These are phyloP conservation scores for Collariella sp. DNA, from an alignment of 495 filamentous ascomycete genomes.

Conservation along the genomic window DNA sequence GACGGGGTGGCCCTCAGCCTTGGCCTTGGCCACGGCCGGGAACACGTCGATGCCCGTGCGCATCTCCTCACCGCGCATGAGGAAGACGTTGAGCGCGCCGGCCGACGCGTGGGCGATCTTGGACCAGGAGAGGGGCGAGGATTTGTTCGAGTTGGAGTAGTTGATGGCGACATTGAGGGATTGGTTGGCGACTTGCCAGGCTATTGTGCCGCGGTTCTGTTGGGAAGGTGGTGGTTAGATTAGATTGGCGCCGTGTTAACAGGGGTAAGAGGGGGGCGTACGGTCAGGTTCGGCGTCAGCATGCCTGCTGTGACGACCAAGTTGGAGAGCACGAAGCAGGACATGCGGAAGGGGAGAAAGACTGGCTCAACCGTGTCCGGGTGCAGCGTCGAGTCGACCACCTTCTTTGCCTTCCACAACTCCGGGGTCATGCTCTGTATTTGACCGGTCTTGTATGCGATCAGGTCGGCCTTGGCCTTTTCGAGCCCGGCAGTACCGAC, in stretches of 20 bases:
- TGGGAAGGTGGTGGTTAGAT: slow-evolving; percentile 8
- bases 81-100: slow-evolving; percentile 85
- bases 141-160: slow-evolving; percentile 94
- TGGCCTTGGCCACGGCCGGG: slow-evolving; percentile 51
- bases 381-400: slow-evolving; percentile 91
- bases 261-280: slow-evolving; percentile 28
- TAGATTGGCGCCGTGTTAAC: not conserved
- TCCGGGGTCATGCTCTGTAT: slow-evolving; percentile 75
- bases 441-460: slow-evolving; percentile 73
- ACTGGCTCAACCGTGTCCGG: slow-evolving; percentile 91
- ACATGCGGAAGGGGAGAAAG: slow-evolving; percentile 94
- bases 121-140: slow-evolving; percentile 67
- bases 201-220: slow-evolving; percentile 76
- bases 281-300: slow-evolving; percentile 77
- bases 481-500: slow-evolving; percentile 69
- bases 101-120: slow-evolving; percentile 77
- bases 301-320: slow-evolving; percentile 95
- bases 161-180: slow-evolving; percentile 98
- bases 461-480: slow-evolving; percentile 67
- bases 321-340: slow-evolving; percentile 87
- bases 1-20: slow-evolving; percentile 19
- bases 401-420: slow-evolving; percentile 91
- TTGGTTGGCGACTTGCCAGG: slow-evolving; percentile 95
- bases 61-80: slow-evolving; percentile 97
- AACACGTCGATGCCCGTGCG: slow-evolving; percentile 90